phyloP scores from a whole-genome alignment of 2,329 filamentous ascomycete genomes.

The Cyclaneusma minus region DNA sequence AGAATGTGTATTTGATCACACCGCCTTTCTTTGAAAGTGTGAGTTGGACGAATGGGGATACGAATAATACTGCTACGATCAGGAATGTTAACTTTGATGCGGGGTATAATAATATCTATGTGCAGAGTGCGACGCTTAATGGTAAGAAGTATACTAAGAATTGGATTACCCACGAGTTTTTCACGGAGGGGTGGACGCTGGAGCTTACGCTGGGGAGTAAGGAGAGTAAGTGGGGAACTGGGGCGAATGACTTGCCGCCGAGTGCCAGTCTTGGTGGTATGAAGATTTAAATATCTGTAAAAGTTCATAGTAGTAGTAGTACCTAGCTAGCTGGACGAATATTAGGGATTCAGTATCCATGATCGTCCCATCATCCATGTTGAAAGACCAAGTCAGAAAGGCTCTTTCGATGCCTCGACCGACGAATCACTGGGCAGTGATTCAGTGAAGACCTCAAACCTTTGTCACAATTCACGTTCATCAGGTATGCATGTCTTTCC shows the following conservation, averaged over 20 bases:
- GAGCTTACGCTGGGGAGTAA: constrained; percentile 41
- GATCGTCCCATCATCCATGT: too few species aligned
- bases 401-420: too few species aligned
- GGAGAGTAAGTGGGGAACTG: constrained; percentile 51
- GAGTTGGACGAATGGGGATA: constrained; percentile 38
- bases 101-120: constrained; percentile 38
- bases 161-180: constrained; percentile 56
- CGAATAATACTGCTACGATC: constrained; percentile 42
- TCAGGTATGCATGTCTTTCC: too few species aligned
- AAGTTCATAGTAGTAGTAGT: too few species aligned
- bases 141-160: constrained; percentile 45
- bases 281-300: too few species aligned
- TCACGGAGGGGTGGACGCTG: constrained; percentile 45
- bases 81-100: constrained; percentile 47
- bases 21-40: constrained; percentile 51
- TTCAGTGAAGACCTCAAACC: too few species aligned
- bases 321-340: too few species aligned
- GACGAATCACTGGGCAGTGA: too few species aligned
- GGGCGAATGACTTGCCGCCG: constrained; percentile 42
- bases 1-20: constrained; percentile 54
- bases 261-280: too few species aligned
- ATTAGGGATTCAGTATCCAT: too few species aligned
- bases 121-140: constrained; percentile 48
- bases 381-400: too few species aligned
- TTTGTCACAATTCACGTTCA: too few species aligned